Percentiles rank a stretch among this genome's conserved stretches.
phyloP scores from a whole-genome alignment of 2,329 filamentous ascomycete genomes.

The Neocatenulostroma microsporum region DNA sequence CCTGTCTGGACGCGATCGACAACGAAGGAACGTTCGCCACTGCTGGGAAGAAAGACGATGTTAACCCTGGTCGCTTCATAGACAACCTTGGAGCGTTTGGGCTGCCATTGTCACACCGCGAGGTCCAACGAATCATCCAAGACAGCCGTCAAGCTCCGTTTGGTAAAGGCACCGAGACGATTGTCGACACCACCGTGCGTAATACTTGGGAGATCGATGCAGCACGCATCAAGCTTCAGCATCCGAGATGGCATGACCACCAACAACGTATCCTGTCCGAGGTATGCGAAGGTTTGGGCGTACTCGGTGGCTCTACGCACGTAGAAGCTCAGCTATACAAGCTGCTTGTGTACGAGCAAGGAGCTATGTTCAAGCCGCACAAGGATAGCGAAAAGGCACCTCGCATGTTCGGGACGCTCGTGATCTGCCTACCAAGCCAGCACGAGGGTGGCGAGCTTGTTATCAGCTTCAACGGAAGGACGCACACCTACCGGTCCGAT shows the following conservation, averaged over 20 bases:
- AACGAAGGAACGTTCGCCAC: too few relatives aligned
- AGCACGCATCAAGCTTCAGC: neutral
- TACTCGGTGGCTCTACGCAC: too few relatives aligned
- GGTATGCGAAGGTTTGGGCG: too few relatives aligned
- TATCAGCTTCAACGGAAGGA: too few relatives aligned
- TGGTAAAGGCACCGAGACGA: neutral
- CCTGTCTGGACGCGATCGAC: too few relatives aligned
- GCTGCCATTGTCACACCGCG: neutral
- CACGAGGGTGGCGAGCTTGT: neutral
- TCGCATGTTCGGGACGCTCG: neutral
- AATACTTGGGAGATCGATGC: neutral
- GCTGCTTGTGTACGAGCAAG: neutral
- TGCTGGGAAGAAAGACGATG: too few relatives aligned
- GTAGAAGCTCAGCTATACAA: neutral
- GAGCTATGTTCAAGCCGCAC: slow-evolving; percentile 1
- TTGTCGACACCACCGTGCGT: neutral
- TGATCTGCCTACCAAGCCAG: neutral
- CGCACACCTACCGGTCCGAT: neutral
- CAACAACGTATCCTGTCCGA: too few relatives aligned
- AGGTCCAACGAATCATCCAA: neutral
- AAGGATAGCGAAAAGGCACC: neutral
- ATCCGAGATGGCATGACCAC: too few relatives aligned
- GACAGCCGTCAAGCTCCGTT: neutral
- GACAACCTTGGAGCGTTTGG: too few relatives aligned
- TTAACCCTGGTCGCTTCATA: too few relatives aligned